Evolutionary conservation across 108 stramenopile species (phyloP), one percentile per base, ranked within the genome.

Genomic region (Pseudonitzschia multistriata): DNA sequence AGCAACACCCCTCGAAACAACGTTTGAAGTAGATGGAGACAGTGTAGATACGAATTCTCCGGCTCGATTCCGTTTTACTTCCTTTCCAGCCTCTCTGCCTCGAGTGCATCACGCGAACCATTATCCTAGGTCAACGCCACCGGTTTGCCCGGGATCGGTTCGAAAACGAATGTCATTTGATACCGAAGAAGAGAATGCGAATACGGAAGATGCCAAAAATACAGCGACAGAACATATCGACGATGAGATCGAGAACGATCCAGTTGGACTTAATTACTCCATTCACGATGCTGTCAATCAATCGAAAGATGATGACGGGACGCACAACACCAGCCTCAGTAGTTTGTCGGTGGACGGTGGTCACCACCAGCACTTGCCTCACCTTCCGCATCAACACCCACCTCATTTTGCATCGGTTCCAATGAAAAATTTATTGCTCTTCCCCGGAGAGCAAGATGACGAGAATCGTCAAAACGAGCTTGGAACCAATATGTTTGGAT

Each of bases 21-120:
- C 79, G 27, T 27, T 64, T 10, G 79, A 77, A 47, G 68, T 70
- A 11, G 66, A 75, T 14, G 57, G 33, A 13, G 57, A 59, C 19
- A 75, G 71, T 36, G 71, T 66, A 2, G 74, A 71, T 31, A 74
- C 74, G 2, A 53, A 78, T 33, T 77, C 81, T 8, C 78, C 85
- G 17, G 73, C 83, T 30, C 83, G 88, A 28, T 91, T 91, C 66
- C 84, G 83, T 55, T 91, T 91, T 55, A 78, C 88, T 50, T 81
- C 88, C n/a, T 91, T 91, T 61, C 90, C 90, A 5, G 90, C 84
- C 19, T 91, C 90, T 13, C 69, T 91, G n/a, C 90, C 90, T 19
- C 66, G 90, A 49, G 84, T 91, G 10, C 68, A 84, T 53, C 77
- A 77, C 47, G 29, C 31, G 25, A 52, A 24, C 24, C 50, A 52